phyloP scores from a whole-genome alignment of 2,329 filamentous ascomycete genomes.

The Allantophomopsis lycopodina region DNA sequence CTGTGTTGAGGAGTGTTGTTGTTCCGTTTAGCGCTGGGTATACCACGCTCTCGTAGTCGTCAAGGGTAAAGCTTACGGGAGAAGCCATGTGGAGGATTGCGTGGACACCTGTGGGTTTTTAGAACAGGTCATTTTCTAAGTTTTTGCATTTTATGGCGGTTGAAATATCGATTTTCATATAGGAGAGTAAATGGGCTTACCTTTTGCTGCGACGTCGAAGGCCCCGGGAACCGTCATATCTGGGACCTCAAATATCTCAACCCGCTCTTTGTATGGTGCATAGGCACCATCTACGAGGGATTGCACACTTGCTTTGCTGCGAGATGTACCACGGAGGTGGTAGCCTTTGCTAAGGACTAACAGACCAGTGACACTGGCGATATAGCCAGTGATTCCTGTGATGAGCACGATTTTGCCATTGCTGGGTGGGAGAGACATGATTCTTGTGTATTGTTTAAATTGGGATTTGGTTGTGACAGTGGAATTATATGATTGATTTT shows the following conservation, averaged over 20 bases:
- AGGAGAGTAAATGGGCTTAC: constrained; percentile 1
- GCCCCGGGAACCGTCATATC: constrained; percentile 15
- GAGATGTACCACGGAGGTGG: constrained; percentile 4
- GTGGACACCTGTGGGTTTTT: constrained; percentile 9
- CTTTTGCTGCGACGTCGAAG: constrained; percentile 15
- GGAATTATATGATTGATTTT: too few species aligned
- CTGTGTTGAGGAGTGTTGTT: constrained; percentile 14
- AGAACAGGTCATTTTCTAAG: not conserved
- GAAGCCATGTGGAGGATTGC: constrained; percentile 18
- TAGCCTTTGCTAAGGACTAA: constrained; percentile 16
- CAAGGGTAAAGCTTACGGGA: constrained; percentile 15
- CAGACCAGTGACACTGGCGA: constrained; percentile 15
- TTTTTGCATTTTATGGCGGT: too few species aligned
- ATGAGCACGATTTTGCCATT: constrained; percentile 17
- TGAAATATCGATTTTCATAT: too few species aligned
- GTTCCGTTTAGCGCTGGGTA: constrained; percentile 13
- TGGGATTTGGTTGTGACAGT: not conserved
- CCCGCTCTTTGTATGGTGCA: constrained; percentile 11
- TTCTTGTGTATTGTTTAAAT: not conserved
- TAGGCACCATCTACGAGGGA: constrained; percentile 13
- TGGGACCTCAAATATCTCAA: constrained; percentile 14
- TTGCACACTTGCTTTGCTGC: constrained; percentile 9
- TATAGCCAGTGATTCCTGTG: constrained; percentile 20
- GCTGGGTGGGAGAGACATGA: constrained; percentile 10
- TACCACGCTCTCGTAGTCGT: constrained; percentile 16